A percentile compares a stretch with the other conserved stretches of the same genome.
These are phyloP conservation scores for Plasmodium billcollinsi DNA, from an alignment of 169 alveolate genomes.

Conservation along the genomic window DNA sequence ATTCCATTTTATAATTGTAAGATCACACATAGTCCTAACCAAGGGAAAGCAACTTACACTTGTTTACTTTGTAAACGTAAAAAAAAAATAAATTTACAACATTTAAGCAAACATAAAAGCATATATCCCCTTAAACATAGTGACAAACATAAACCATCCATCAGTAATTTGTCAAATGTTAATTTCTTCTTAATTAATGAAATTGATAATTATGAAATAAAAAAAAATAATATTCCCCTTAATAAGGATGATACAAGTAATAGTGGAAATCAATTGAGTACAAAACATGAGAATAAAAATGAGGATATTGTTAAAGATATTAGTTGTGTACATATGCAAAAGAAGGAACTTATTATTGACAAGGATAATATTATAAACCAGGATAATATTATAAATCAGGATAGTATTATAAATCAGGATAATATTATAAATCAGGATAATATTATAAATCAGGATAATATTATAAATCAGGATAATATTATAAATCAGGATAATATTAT, in stretches of 20 bases:
- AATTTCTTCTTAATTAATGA: slow-evolving; percentile 46
- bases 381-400: not conserved
- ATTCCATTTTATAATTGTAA: slow-evolving; percentile 74
- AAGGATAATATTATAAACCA: not conserved
- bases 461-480: not conserved
- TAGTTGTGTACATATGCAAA: no score
- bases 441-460: not conserved
- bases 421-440: not conserved
- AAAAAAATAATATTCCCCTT: not conserved
- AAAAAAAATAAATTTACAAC: slow-evolving; percentile 10
- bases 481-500: not conserved
- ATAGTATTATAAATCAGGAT: no score
- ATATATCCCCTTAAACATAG: not conserved
- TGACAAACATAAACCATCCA: not conserved
- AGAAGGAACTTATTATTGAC: not conserved
- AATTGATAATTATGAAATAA: slow-evolving; percentile 33
- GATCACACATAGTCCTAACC: not conserved
- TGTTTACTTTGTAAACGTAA: slow-evolving; percentile 58
- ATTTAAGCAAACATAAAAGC: not conserved
- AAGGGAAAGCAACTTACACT: slow-evolving; percentile 8
- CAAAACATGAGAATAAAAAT: not conserved
- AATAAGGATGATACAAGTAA: slow-evolving; percentile 3
- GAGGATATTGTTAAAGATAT: not conserved
- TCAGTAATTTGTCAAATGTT: not conserved
- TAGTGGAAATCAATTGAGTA: no score